phyloP scores from a whole-genome alignment of 2,329 filamentous ascomycete species.

The Plectosphaerella cucumerina region DNA sequence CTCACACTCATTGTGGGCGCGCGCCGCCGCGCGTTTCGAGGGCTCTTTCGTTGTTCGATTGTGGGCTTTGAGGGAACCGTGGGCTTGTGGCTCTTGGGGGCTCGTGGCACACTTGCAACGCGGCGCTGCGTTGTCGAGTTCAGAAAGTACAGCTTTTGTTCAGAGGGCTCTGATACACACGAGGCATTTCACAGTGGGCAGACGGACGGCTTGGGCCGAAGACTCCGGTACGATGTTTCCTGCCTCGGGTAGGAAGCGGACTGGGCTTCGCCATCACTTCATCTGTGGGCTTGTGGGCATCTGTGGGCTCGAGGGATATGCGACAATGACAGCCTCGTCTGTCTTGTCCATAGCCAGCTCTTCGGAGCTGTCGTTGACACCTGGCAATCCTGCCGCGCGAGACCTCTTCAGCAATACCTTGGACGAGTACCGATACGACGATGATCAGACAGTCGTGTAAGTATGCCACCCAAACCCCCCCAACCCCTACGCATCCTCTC shows the following conservation, averaged over 20 bases:
- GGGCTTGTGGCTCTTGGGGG: constrained; percentile 16
- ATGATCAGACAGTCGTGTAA: constrained; percentile 9
- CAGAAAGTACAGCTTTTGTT: constrained; percentile 13
- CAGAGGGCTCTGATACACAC: constrained; percentile 23
- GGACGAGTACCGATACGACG: neutral
- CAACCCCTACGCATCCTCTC: constrained; percentile 5
- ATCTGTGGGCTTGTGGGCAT: constrained; percentile 23
- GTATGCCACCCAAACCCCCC: constrained; percentile 7
- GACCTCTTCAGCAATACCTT: neutral
- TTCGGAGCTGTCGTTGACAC: constrained; percentile 1
- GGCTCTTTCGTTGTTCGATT: constrained; percentile 34
- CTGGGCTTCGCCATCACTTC: constrained; percentile 23
- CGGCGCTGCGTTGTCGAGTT: constrained; percentile 3
- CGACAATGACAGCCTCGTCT: constrained; percentile 4
- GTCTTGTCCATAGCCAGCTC: neutral
- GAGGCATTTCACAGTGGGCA: constrained; percentile 15
- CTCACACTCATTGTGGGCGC: too few relatives aligned
- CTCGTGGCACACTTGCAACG: constrained; percentile 15
- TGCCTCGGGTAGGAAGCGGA: constrained; percentile 22
- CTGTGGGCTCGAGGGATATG: constrained; percentile 37
- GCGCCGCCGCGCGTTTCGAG: constrained; percentile 44
- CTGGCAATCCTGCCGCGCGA: neutral
- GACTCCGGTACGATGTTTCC: constrained; percentile 26
- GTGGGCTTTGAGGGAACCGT: constrained; percentile 2
- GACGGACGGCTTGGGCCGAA: constrained; percentile 14